phyloP scores from a whole-genome alignment of 352 stramenopile species.

The Halophytophthora polymorphica region DNA sequence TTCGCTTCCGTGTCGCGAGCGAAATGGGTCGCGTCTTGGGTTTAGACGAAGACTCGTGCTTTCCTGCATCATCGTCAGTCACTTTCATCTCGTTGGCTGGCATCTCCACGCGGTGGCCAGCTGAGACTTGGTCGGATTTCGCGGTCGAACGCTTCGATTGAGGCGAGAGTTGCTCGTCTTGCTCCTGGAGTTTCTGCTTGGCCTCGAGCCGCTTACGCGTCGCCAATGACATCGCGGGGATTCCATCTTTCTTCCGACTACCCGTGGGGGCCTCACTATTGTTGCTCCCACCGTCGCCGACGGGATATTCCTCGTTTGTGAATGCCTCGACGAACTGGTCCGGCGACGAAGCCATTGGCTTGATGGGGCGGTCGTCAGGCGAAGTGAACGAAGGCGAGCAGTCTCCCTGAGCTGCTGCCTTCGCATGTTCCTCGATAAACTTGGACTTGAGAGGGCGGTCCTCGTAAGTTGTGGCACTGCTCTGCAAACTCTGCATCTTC shows the following conservation, averaged over 20 bases:
- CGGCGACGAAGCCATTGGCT: conserved; percentile 14
- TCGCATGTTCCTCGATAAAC: conserved; percentile 17
- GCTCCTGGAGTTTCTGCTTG: conserved; percentile 31
- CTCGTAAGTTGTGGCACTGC: conserved; percentile 19
- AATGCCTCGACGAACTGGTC: no score
- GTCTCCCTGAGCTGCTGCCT: conserved; percentile 2
- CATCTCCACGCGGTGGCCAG: neutral
- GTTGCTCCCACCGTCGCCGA: conserved; percentile 22
- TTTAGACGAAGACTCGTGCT: neutral
- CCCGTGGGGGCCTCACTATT: conserved; percentile 3
- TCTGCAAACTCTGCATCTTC: conserved; percentile 43
- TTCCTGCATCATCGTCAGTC: neutral
- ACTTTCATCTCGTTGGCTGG: neutral
- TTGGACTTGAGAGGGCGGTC: conserved; percentile 39
- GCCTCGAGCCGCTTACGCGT: conserved; percentile 53
- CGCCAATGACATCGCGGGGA: conserved; percentile 9
- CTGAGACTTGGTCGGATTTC: neutral
- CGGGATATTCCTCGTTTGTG: conserved; percentile 1
- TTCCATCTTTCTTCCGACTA: conserved; percentile 3
- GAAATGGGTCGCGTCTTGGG: conserved; percentile 3
- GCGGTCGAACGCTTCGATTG: conserved; percentile 5
- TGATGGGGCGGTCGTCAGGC: conserved; percentile 43
- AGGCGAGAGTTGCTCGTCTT: conserved; percentile 9
- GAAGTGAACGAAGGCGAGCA: conserved; percentile 5
- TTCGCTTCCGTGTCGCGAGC: conserved; percentile 44